Conservation (phyloP, 495 filamentous ascomycete genomes). For the Penicillium dipodomyicola region DNA sequence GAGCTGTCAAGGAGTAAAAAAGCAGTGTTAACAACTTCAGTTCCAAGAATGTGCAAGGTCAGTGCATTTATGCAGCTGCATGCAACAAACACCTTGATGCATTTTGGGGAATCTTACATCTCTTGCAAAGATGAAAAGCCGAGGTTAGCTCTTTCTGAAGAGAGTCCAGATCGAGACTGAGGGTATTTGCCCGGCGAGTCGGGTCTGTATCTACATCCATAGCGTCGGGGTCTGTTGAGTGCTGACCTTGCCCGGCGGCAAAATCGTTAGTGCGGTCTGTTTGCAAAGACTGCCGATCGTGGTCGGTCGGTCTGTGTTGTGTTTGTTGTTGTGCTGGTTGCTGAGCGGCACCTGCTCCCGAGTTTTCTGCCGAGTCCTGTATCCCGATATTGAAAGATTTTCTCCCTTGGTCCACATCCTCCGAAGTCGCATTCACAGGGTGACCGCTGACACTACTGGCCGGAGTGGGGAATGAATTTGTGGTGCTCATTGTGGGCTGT, state of each 20-base stretch:
- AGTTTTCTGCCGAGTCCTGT: slow-evolving; percentile 24
- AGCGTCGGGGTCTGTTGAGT: slow-evolving; percentile 27
- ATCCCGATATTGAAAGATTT: slow-evolving; percentile 30
- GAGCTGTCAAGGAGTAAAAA: slow-evolving; percentile 39
- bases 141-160: slow-evolving; percentile 47
- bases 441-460: slow-evolving; percentile 47
- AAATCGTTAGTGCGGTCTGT: slow-evolving; percentile 25
- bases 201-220: slow-evolving; percentile 42
- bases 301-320: slow-evolving; percentile 40
- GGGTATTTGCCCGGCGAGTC: slow-evolving; percentile 13
- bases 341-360: slow-evolving; percentile 19
- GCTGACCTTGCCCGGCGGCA: slow-evolving; percentile 18
- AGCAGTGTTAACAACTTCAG: slow-evolving; percentile 44
- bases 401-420: slow-evolving; percentile 33
- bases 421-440: slow-evolving; percentile 28
- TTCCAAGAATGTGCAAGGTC: slow-evolving; percentile 31
- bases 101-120: slow-evolving; percentile 47
- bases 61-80: slow-evolving; percentile 30
- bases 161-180: slow-evolving; percentile 40
- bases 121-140: slow-evolving; percentile 53
- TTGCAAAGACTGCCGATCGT: slow-evolving; percentile 32
- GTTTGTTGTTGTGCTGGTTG: slow-evolving; percentile 24
- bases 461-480: slow-evolving; percentile 47
- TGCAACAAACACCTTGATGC: slow-evolving; percentile 26
- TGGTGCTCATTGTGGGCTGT: slow-evolving; percentile 41